Percentiles rank a stretch among this genome's conserved stretches.
phyloP scores from a whole-genome alignment of 768 basidiomycete genomes.

The Nidula microcarpa region DNA sequence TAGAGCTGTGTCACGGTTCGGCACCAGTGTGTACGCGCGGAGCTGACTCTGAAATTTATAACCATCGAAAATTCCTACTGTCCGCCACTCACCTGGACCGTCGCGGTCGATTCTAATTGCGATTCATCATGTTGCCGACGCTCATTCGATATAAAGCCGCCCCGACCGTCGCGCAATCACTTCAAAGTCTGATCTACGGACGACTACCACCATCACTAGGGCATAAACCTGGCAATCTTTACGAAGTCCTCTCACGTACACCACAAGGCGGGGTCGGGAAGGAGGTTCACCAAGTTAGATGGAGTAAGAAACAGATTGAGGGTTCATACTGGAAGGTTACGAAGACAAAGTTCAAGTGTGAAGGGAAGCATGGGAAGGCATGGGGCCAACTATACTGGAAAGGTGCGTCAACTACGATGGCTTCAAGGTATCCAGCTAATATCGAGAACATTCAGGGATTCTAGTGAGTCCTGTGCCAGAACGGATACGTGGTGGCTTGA shows the following conservation, averaged over 20 bases:
- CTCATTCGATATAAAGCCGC: slow-evolving; percentile 12
- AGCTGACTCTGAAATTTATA: too few species aligned
- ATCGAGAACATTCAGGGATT: slow-evolving; percentile 40
- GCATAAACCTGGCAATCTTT: slow-evolving; percentile 59
- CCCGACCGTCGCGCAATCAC: slow-evolving; percentile 25
- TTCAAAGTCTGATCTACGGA: slow-evolving; percentile 58
- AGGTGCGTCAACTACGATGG: slow-evolving; percentile 43
- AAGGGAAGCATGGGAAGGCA: slow-evolving; percentile 75
- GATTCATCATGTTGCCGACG: slow-evolving; percentile 4
- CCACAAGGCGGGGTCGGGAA: slow-evolving; percentile 67
- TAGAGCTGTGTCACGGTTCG: too few species aligned
- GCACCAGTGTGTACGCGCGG: too few species aligned
- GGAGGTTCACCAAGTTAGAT: slow-evolving; percentile 69
- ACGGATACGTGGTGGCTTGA: slow-evolving; percentile 66
- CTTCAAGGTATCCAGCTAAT: slow-evolving; percentile 1
- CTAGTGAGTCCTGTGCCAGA: slow-evolving; percentile 57
- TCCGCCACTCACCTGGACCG: too few species aligned
- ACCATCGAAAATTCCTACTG: too few species aligned
- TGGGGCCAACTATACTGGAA: slow-evolving; percentile 82
- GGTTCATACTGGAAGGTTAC: slow-evolving; percentile 78
- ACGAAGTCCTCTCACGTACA: slow-evolving; percentile 66
- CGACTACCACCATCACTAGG: slow-evolving; percentile 59
- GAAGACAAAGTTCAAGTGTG: slow-evolving; percentile 63
- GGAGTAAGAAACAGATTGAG: slow-evolving; percentile 63
- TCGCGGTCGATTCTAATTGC: too few species aligned